These are phyloP conservation scores for Tirmania nivea DNA, from an alignment of 495 filamentous ascomycete genomes.

Conservation along the genomic window DNA sequence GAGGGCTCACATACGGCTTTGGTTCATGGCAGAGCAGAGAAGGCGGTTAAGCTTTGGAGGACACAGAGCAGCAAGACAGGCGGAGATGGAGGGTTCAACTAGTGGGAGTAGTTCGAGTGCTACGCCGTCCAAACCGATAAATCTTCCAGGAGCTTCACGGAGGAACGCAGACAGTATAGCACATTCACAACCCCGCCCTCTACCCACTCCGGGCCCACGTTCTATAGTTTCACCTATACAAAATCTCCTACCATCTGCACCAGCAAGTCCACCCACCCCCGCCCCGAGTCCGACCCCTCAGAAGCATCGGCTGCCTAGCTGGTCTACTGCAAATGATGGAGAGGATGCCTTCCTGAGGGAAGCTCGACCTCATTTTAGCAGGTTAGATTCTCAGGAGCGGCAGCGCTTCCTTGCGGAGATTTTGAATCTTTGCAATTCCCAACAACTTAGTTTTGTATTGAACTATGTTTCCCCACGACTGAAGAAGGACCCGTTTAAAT, in stretches of 20 bases:
- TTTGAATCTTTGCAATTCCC: constrained; percentile 77
- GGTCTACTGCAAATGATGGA: constrained; percentile 18
- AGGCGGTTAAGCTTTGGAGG: background rate
- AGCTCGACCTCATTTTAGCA: constrained; percentile 19
- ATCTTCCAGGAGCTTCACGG: background rate
- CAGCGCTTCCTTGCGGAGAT: constrained; percentile 55
- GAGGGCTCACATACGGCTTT: too few relatives aligned
- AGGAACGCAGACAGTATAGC: background rate
- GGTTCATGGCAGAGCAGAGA: background rate
- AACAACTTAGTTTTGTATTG: constrained; percentile 83
- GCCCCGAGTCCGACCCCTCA: constrained; percentile 19
- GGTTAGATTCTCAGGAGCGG: constrained; percentile 24
- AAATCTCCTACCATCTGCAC: constrained; percentile 18
- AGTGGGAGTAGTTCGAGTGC: background rate
- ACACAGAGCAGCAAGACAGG: background rate
- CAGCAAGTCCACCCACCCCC: constrained; percentile 19
- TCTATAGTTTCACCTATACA: constrained; percentile 19
- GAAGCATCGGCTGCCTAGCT: constrained; percentile 18
- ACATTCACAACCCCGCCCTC: constrained; percentile 13
- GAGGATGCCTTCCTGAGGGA: constrained; percentile 19
- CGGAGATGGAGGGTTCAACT: background rate
- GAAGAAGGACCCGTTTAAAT: constrained; percentile 86
- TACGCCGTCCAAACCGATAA: background rate
- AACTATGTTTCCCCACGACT: constrained; percentile 77
- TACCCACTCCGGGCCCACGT: constrained; percentile 15